Evolutionary conservation across 441 rosid genomes (phyloP).

Genomic region (Bruguiera hainesii): DNA sequence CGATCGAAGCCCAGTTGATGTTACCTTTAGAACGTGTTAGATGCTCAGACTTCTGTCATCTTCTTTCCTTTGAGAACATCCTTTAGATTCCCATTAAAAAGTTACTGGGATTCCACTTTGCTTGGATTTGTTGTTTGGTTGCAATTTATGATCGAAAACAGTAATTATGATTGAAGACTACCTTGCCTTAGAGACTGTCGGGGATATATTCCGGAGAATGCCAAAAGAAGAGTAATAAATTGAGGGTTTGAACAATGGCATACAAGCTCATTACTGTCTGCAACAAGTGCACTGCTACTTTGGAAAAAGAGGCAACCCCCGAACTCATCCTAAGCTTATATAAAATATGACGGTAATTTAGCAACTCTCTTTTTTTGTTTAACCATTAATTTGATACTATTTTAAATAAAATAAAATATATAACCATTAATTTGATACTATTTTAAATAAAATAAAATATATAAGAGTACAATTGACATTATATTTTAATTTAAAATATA

Average conservation of each 20-base stretch:
- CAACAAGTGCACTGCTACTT: conserved; percentile 12
- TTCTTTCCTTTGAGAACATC: background rate
- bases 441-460: too few species aligned
- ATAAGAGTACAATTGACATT: too few species aligned
- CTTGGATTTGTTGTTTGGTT: background rate
- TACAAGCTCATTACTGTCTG: background rate
- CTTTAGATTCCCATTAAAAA: background rate
- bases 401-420: too few species aligned
- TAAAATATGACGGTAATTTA: background rate
- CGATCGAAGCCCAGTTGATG: background rate
- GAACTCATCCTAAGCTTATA: background rate
- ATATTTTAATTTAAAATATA: too few species aligned
- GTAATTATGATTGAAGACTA: too few species aligned
- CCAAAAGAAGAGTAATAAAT: background rate
- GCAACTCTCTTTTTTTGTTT: background rate
- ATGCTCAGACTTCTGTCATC: background rate
- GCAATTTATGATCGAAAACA: background rate
- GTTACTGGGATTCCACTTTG: background rate
- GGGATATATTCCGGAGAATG: background rate
- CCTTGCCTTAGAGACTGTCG: background rate
- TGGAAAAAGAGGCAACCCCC: conserved; percentile 13
- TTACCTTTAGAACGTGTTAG: background rate
- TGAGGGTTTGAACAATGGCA: background rate
- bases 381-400: too few species aligned
- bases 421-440: too few species aligned